These are phyloP conservation scores for Triangularia verruculosa DNA, from an alignment of 2,329 filamentous ascomycete genomes.

Conservation along the genomic window DNA sequence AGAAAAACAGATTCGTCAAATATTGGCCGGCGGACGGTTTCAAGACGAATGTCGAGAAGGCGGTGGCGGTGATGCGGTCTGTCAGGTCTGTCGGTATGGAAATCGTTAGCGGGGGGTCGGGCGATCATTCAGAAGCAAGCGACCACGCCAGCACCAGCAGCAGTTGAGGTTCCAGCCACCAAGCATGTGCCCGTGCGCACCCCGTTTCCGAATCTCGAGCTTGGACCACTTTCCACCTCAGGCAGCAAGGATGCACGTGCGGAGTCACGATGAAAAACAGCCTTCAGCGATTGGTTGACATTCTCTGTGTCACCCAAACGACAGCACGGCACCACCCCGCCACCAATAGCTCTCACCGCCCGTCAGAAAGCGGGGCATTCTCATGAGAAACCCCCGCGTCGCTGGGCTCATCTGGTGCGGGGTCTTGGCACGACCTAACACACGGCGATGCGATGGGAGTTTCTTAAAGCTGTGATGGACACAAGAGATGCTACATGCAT, in stretches of 20 bases:
- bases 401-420: neutral
- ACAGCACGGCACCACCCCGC: neutral
- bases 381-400: neutral
- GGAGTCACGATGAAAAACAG: constrained; percentile 9
- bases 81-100: constrained; percentile 9
- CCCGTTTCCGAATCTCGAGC: constrained; percentile 5
- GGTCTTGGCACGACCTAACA: neutral
- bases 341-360: neutral
- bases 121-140: neutral
- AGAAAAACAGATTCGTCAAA: neutral
- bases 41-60: neutral
- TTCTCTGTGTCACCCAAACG: neutral
- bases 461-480: neutral
- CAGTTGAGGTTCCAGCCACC: constrained; percentile 6
- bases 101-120: neutral
- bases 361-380: neutral
- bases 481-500: neutral
- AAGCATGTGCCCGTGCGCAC: constrained; percentile 1
- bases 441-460: neutral
- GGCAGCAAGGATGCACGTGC: constrained; percentile 15
- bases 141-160: neutral
- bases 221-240: constrained; percentile 6
- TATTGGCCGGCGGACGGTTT: neutral
- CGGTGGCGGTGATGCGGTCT: constrained; percentile 5
- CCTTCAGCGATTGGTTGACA: constrained; percentile 14